These are phyloP conservation scores for Periglandula ipomoeae DNA, from an alignment of 2,329 filamentous ascomycete genomes.

Conservation along the genomic window DNA sequence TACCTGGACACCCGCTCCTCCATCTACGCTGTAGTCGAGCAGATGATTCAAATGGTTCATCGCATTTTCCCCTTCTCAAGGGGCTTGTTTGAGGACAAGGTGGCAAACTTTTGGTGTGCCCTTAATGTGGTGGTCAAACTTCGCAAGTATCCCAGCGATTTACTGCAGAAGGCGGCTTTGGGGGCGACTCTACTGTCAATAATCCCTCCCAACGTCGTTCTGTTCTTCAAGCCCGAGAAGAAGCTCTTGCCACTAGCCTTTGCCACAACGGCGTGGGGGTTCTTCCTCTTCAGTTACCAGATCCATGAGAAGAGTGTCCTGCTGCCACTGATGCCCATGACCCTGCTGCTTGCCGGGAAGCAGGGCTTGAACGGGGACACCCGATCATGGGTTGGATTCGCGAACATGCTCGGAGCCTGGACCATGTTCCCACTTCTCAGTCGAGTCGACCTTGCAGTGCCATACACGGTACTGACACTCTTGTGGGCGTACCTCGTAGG, in stretches of 20 bases:
- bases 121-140: constrained; percentile 86
- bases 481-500: constrained; percentile 90
- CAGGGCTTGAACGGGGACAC: constrained; percentile 67
- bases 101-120: constrained; percentile 96
- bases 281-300: constrained; percentile 96
- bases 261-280: constrained; percentile 83
- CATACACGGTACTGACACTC: constrained; percentile 75
- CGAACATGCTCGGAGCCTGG: constrained; percentile 82
- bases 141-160: constrained; percentile 56
- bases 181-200: constrained; percentile 68
- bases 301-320: constrained; percentile 98
- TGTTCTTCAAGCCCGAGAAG: constrained; percentile 71
- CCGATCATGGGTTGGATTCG: constrained; percentile 91
- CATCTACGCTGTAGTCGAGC: constrained; percentile 68
- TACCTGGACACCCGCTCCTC: constrained; percentile 54
- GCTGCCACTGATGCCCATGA: constrained; percentile 88
- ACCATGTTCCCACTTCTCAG: constrained; percentile 88
- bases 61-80: constrained; percentile 93
- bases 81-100: constrained; percentile 97
- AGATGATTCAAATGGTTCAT: constrained; percentile 75
- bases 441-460: constrained; percentile 73
- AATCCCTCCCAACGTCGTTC: constrained; percentile 65
- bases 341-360: constrained; percentile 68
- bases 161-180: constrained; percentile 71
- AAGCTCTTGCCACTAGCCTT: constrained; percentile 71